These are phyloP conservation scores for Jamesozyma lodderae DNA, from an alignment of 805 yeast genomes.

Conservation along the genomic window DNA sequence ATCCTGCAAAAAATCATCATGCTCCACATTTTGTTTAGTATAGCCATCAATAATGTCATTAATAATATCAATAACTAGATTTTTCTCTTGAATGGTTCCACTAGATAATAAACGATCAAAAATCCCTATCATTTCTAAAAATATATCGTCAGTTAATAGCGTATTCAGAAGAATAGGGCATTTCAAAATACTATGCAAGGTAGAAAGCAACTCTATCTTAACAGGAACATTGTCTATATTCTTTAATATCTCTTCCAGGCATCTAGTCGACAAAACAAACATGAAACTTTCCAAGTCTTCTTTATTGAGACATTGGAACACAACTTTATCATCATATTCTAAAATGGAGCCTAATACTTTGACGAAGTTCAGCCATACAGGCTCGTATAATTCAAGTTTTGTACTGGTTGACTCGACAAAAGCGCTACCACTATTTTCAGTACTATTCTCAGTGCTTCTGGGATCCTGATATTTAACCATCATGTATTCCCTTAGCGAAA, in stretches of 20 bases:
- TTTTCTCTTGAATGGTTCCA: conserved; percentile 42
- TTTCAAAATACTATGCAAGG: conserved; percentile 48
- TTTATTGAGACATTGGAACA: conserved; percentile 38
- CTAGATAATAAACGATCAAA: conserved; percentile 62
- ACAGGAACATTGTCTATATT: conserved; percentile 20
- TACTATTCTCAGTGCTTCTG: conserved; percentile 7
- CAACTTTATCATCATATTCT: conserved; percentile 38
- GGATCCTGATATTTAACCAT: conserved; percentile 45
- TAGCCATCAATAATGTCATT: conserved; percentile 43
- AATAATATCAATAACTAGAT: conserved; percentile 46
- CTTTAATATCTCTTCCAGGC: conserved; percentile 63
- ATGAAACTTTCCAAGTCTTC: conserved; percentile 58
- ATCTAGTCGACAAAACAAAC: conserved; percentile 74
- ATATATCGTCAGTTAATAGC: conserved; percentile 57
- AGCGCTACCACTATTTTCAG: neutral
- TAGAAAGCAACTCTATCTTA: conserved; percentile 35
- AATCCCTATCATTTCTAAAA: conserved; percentile 66
- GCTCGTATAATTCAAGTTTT: conserved; percentile 31
- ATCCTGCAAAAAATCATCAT: conserved; percentile 41
- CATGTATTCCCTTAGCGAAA: conserved; percentile 66
- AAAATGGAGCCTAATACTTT: conserved; percentile 64
- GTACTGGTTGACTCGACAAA: conserved; percentile 4
- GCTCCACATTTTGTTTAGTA: conserved; percentile 16
- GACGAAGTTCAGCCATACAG: conserved; percentile 67
- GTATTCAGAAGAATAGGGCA: conserved; percentile 48